Base-by-base conservation (phyloP, 495 filamentous ascomycete genomes). In the Penicillium paradoxum region DNA sequence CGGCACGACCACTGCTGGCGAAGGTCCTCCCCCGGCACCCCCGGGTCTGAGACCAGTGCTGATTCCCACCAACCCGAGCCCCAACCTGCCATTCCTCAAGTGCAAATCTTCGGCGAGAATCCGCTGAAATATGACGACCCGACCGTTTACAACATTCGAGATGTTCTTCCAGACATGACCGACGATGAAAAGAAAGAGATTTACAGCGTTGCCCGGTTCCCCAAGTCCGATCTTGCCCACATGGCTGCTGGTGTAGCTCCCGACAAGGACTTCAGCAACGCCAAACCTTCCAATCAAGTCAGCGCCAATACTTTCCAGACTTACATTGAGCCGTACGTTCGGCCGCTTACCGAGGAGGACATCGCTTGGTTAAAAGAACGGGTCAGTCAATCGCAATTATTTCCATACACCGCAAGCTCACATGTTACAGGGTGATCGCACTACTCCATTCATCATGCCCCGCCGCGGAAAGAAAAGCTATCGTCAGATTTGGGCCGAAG, bases 221-320 rank as follows among this genome's bases (percentile, higher is more conserved):
- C 93, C 0, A 73, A 77, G 25, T 83, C 79, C 49, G 89, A 97
- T 64, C 79, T 99, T 2, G 73, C 78, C 34, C 84, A 95, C 57
- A 79, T 92, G 55, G 93, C 95, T 58, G 87, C 91, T 33, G 95
- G 93, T 39, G 83, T 85, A 17, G 84, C 90, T 4, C 93, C 93
- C 2, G 91, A 97, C 65, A 88, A 87, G 65, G 95, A 99, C 69
- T 97, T 95, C 57, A 95, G 88, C 59, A 96, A 85, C 59, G 86
- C 90, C 14, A 97, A 99, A 65, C 90, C 92, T 8, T 83, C 83
- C 8, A 95, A 92, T 55, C 95, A 97, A 70, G 93, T 96, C 66
- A 89, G 83, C 66, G 89, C 90, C 53, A 87, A 83, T 55, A 95
- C 91, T 11, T 99, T 97, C 66, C 83, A 83, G 13, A 82, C 85